phyloP scores from a whole-genome alignment of 768 basidiomycete species.

The Amanita pseudoporphyria region DNA sequence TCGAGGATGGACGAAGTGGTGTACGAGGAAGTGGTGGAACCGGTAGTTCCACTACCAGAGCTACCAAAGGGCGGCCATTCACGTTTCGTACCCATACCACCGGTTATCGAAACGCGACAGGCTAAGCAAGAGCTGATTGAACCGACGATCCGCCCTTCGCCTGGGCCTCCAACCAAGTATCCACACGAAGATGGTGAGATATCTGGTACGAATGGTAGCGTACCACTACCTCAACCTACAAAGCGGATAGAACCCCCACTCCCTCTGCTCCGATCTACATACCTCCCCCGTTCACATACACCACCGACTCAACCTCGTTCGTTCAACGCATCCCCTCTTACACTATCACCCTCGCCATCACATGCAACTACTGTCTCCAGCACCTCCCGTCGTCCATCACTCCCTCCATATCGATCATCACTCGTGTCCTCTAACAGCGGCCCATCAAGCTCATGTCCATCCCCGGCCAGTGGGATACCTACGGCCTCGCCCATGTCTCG shows the following conservation, averaged over 20 bases:
- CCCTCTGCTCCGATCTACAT: background rate
- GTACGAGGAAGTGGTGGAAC: too few relatives aligned
- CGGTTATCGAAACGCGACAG: background rate
- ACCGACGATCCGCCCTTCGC: background rate
- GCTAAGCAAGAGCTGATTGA: conserved; percentile 10
- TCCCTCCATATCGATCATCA: background rate
- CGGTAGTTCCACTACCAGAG: too few relatives aligned
- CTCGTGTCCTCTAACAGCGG: background rate
- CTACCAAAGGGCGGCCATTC: too few relatives aligned
- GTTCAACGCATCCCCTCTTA: conserved; percentile 21
- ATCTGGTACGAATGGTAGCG: conserved; percentile 16
- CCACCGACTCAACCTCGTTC: conserved; percentile 41
- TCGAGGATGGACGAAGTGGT: too few relatives aligned
- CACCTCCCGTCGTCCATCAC: conserved; percentile 1
- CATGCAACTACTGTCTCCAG: background rate
- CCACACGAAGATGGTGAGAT: conserved; percentile 51
- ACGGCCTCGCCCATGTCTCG: conserved; percentile 14
- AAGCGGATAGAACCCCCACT: background rate
- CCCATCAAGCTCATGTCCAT: background rate
- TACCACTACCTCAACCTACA: conserved; percentile 7
- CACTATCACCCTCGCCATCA: conserved; percentile 8
- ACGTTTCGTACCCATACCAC: conserved; percentile 2
- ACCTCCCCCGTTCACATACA: conserved; percentile 30
- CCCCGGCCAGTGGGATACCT: conserved; percentile 14
- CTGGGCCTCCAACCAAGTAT: conserved; percentile 11